Evolutionary conservation across 768 basidiomycete genomes (phyloP), one percentile per base, ranked within the genome.

Genomic region (Dacryopinax primogenitus): DNA sequence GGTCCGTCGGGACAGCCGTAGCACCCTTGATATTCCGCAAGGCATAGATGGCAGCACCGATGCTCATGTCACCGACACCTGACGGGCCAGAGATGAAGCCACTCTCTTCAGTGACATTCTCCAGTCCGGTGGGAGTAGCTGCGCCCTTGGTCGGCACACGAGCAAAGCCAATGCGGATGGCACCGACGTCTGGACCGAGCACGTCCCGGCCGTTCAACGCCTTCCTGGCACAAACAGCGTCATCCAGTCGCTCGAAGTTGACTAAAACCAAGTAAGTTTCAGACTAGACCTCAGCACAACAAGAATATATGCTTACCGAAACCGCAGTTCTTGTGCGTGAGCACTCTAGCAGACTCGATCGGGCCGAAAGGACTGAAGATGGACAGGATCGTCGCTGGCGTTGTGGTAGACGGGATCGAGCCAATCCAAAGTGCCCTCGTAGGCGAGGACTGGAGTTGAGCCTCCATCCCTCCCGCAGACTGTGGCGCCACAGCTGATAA

Each of bases 371-470:
- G 92, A 70, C 92, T 92, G 74, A 99, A 99, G 41, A 99, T 90
- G 70, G 92, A 93, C 63, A 97, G 76, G 68, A 99, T 89, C 1
- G 92, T 94, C 1, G 90, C 90, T 7, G 96, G 92, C 3, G 92
- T 96, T 12, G 95, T 97, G 1, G 89, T 90, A 1, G 88, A 88
- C 11, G 96, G 96, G 71, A 99, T 96, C 44, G 90, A 92, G 3
- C 96, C 96, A 71, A 99, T 90, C 95, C 96, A 99, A 23, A 98
- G 81, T 1, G 95, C 95, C 66, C 96, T 80, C 1, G 96, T 97
- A 2, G 96, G 96, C 39, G 89, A 86, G 9, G 88, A 88, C 74
- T 94, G 92, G 26, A 92, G 76, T 73, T 92, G 90, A 9, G 88
- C 86, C 68, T 92, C 91, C 81, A 91, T 82, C 62, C 84, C 84